Evolutionary conservation across 306 rosid genomes (phyloP).

Genomic region (Ochetophila trinervis): DNA sequence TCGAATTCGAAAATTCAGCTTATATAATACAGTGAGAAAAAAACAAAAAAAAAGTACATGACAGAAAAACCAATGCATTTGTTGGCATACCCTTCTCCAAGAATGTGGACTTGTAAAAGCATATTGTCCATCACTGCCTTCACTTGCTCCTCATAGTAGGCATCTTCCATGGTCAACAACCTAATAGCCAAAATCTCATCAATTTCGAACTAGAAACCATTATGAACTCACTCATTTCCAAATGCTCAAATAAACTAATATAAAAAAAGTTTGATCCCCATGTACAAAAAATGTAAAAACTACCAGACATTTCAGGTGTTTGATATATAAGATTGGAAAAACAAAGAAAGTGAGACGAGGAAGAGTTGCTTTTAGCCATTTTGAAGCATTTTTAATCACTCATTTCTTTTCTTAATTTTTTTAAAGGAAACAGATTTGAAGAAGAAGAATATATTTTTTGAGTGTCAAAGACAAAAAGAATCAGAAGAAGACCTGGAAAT

Average conservation of each 20-base stretch:
- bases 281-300: neutral
- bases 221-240: neutral
- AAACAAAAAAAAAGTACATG: neutral
- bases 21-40: neutral
- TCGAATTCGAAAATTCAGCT: neutral
- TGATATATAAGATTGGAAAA: neutral
- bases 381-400: neutral
- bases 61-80: neutral
- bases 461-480: neutral
- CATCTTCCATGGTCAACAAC: slow-evolving; percentile 69
- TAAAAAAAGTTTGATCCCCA: slow-evolving; percentile 14
- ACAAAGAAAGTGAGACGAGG: neutral
- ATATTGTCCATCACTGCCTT: slow-evolving; percentile 39
- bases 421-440: neutral
- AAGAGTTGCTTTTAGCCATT: neutral
- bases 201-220: slow-evolving; percentile 15
- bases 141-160: slow-evolving; percentile 56
- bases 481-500: neutral
- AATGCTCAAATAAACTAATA: slow-evolving; percentile 5
- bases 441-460: neutral
- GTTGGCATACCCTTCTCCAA: slow-evolving; percentile 74
- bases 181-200: slow-evolving; percentile 29
- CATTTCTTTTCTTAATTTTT: too few species aligned
- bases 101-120: slow-evolving; percentile 56
- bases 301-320: neutral